A percentile compares a stretch with the other conserved stretches of the same genome.
phyloP scores from a whole-genome alignment of 768 basidiomycete species.

The Tylopilus subfusipes region DNA sequence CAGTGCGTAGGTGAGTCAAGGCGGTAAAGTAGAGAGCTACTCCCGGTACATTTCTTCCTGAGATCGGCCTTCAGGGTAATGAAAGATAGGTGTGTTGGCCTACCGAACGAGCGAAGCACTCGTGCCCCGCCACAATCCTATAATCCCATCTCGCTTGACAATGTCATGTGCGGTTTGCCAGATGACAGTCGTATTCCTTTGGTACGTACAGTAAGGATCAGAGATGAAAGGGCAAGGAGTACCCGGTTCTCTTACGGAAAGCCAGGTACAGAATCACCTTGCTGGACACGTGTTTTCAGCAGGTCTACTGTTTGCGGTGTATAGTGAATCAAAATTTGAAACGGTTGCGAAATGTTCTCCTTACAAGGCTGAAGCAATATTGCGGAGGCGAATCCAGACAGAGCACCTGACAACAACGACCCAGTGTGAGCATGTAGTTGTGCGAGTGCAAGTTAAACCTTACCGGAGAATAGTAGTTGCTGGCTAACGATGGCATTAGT shows the following conservation, averaged over 20 bases:
- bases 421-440: neutral
- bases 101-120: conserved; percentile 73
- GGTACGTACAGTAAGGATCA: neutral
- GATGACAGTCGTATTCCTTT: conserved; percentile 41
- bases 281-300: conserved; percentile 89
- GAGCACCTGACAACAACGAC: conserved; percentile 47
- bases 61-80: conserved; percentile 1
- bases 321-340: neutral
- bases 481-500: conserved; percentile 25
- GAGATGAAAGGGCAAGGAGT: neutral
- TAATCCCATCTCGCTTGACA: conserved; percentile 55
- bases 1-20: conserved; percentile 74
- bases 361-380: conserved; percentile 74
- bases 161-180: conserved; percentile 54
- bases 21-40: conserved; percentile 90
- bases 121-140: conserved; percentile 88
- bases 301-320: conserved; percentile 61
- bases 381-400: conserved; percentile 76
- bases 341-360: conserved; percentile 14
- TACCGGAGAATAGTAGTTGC: conserved; percentile 31
- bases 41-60: conserved; percentile 80
- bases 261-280: conserved; percentile 53
- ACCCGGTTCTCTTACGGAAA: conserved; percentile 34
- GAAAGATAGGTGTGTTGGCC: conserved; percentile 2
- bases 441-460: neutral